Evolutionary conservation across 305 asterid species (phyloP).

Genomic region (Andrographis paniculata): DNA sequence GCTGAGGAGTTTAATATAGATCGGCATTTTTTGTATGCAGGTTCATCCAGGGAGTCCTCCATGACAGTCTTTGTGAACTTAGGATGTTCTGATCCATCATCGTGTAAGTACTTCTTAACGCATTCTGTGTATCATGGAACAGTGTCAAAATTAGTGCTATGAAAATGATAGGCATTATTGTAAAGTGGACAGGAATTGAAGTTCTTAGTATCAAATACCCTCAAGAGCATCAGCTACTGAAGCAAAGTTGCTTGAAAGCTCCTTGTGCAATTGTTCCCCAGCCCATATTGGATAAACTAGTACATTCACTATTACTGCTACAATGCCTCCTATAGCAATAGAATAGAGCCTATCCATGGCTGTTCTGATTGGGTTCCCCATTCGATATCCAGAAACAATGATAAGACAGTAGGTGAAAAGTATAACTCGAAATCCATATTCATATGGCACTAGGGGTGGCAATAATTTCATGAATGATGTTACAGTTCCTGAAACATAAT

Average conservation of each 20-base stretch:
- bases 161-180: not conserved
- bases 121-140: constrained; percentile 37
- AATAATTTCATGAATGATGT: constrained; percentile 60
- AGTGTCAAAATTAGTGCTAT: not conserved
- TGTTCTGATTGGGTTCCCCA: constrained; percentile 51
- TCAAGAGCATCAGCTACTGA: constrained; percentile 62
- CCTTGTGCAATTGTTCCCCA: constrained; percentile 61
- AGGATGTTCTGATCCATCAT: constrained; percentile 36
- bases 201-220: constrained; percentile 29
- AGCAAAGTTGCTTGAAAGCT: constrained; percentile 44
- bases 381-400: constrained; percentile 59
- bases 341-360: constrained; percentile 67
- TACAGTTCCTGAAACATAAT: constrained; percentile 33
- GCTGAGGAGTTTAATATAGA: constrained; percentile 43
- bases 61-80: constrained; percentile 37
- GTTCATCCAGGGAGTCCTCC: constrained; percentile 62
- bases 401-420: constrained; percentile 67
- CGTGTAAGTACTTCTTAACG: constrained; percentile 49
- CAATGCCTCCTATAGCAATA: constrained; percentile 57
- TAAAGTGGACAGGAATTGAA: not conserved
- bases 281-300: constrained; percentile 66
- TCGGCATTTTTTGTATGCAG: constrained; percentile 52
- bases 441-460: constrained; percentile 61
- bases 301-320: constrained; percentile 53
- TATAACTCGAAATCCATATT: constrained; percentile 56